Percentiles rank a stretch among this genome's conserved stretches.
Conservation (phyloP, 352 stramenopile species). For the Phytopythium helicoides region DNA sequence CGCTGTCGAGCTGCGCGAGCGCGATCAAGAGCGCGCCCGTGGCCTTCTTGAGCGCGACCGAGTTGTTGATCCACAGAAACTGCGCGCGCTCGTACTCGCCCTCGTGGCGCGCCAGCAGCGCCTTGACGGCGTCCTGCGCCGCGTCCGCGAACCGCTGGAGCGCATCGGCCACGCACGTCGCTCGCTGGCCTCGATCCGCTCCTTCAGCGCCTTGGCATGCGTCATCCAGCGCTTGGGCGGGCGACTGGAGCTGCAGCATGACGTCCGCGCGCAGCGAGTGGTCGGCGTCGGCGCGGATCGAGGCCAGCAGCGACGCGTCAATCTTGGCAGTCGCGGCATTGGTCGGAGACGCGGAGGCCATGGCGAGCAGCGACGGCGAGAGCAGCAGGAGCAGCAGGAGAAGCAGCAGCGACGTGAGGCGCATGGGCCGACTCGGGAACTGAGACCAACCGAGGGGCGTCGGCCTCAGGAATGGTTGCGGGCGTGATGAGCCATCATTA, state of each 20-base stretch:
- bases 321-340: conserved; percentile 24
- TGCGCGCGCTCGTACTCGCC: conserved; percentile 28
- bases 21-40: conserved; percentile 30
- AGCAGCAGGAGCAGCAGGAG: not conserved
- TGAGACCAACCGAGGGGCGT: not conserved
- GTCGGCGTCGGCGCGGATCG: conserved; percentile 22
- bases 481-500: not conserved
- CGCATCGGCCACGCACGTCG: conserved; percentile 40
- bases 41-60: conserved; percentile 44
- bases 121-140: conserved; percentile 40
- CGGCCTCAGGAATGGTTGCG: not conserved
- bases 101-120: conserved; percentile 27
- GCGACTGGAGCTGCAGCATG: conserved; percentile 51
- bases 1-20: conserved; percentile 39
- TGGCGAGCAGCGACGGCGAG: not conserved
- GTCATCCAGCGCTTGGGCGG: conserved; percentile 24
- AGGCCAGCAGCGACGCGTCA: conserved; percentile 18
- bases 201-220: conserved; percentile 16
- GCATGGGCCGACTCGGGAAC: not conserved
- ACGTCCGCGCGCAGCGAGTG: conserved; percentile 30
- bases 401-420: not conserved
- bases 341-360: not conserved
- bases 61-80: conserved; percentile 75
- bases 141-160: conserved; percentile 51
- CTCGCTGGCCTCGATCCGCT: conserved; percentile 31